A percentile compares a stretch with the other conserved stretches of the same genome.
Evolutionary conservation across 179 eudicot genomes (phyloP).

Genomic region (Carnegiea gigantea): DNA sequence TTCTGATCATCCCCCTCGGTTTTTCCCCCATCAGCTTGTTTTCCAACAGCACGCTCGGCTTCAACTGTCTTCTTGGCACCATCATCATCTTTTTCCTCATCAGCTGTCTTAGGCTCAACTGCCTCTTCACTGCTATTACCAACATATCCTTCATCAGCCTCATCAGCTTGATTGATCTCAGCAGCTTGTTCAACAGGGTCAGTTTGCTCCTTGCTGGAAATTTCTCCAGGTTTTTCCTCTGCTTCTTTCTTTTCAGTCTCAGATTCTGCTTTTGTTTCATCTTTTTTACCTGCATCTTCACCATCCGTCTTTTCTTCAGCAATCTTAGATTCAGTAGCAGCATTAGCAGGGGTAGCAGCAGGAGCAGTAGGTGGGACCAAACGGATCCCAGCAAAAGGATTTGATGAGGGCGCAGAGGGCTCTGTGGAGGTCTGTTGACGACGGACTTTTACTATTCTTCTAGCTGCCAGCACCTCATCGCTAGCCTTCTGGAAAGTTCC

Average conservation of each 20-base stretch:
- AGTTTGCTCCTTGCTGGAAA: constrained; percentile 26
- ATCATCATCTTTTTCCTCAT: constrained; percentile 29
- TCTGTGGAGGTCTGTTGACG: constrained; percentile 56
- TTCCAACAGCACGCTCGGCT: constrained; percentile 33
- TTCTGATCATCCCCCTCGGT: constrained; percentile 30
- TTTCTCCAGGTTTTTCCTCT: constrained; percentile 32
- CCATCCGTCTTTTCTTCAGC: constrained; percentile 31
- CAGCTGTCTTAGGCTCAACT: constrained; percentile 23
- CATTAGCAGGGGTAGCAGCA: constrained; percentile 21
- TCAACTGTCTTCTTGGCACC: constrained; percentile 34
- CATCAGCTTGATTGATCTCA: constrained; percentile 19
- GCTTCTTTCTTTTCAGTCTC: constrained; percentile 28
- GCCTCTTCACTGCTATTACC: constrained; percentile 22
- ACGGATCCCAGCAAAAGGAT: constrained; percentile 83
- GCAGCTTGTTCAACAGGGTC: constrained; percentile 14
- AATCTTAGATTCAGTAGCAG: constrained; percentile 30
- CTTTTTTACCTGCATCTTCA: constrained; percentile 37
- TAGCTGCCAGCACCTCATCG: constrained; percentile 77
- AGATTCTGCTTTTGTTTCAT: constrained; percentile 31
- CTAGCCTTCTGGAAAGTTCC: constrained; percentile 87
- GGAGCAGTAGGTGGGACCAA: constrained; percentile 53
- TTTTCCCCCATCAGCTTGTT: constrained; percentile 31
- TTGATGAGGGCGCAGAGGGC: constrained; percentile 58
- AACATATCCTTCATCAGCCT: constrained; percentile 13
- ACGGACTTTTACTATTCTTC: constrained; percentile 85